These are phyloP conservation scores for Patellaria atrata DNA, from an alignment of 495 filamentous ascomycete genomes.

Conservation along the genomic window DNA sequence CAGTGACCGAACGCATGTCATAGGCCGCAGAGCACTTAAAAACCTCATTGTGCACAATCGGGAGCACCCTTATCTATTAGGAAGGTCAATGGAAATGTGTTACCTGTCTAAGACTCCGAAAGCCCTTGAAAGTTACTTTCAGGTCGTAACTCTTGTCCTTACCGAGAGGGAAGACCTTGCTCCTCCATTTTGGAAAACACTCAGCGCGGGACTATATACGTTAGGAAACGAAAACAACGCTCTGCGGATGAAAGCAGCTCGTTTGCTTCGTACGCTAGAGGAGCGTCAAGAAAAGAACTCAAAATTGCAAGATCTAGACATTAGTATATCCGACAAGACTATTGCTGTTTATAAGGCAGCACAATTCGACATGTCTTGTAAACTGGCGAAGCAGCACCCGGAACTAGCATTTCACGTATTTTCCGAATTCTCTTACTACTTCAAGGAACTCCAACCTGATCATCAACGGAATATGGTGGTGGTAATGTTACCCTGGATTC, in stretches of 20 bases:
- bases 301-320: constrained; percentile 90
- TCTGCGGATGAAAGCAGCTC: constrained; percentile 76
- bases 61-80: constrained; percentile 66
- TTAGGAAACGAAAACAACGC: constrained; percentile 80
- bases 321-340: constrained; percentile 95
- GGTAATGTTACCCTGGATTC: constrained; percentile 90
- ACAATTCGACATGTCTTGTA: constrained; percentile 88
- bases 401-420: constrained; percentile 87
- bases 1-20: constrained; percentile 83
- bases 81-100: constrained; percentile 77
- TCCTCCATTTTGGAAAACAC: constrained; percentile 75
- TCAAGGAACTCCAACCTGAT: constrained; percentile 64
- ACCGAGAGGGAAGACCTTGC: constrained; percentile 65
- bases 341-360: constrained; percentile 95
- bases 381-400: constrained; percentile 73
- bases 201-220: constrained; percentile 78
- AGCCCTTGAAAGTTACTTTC: constrained; percentile 87
- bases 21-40: constrained; percentile 76
- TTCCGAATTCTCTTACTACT: constrained; percentile 84
- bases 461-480: constrained; percentile 88
- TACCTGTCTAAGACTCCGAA: constrained; percentile 66
- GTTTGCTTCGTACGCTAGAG: constrained; percentile 68
- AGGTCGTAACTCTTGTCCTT: constrained; percentile 76
- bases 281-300: constrained; percentile 73
- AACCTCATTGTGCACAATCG: constrained; percentile 86